These are phyloP conservation scores for Paramecium octaurelia DNA, from an alignment of 73 alveolate genomes.

Conservation along the genomic window DNA sequence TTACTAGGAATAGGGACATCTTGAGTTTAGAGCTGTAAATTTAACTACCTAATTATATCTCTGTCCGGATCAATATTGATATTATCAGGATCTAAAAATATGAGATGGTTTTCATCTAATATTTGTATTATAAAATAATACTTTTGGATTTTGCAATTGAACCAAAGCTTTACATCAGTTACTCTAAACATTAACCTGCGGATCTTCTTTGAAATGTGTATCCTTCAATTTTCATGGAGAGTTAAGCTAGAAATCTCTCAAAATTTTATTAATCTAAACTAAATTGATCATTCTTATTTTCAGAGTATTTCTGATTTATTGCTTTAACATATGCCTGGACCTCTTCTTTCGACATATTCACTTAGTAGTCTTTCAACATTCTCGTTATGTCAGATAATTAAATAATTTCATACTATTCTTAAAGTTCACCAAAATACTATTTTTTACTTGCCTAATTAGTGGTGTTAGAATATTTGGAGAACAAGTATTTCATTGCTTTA, in stretches of 20 bases:
- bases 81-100: slow-evolving; percentile 43
- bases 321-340: not conserved
- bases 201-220: not conserved
- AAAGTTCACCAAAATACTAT: slow-evolving; percentile 14
- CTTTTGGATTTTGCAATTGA: slow-evolving; percentile 39
- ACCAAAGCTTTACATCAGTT: not conserved
- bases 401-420: not conserved
- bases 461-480: slow-evolving; percentile 50
- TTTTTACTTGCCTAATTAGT: slow-evolving; percentile 39
- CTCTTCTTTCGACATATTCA: not conserved
- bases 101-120: slow-evolving; percentile 18
- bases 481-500: slow-evolving; percentile 51
- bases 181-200: slow-evolving; percentile 26
- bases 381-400: slow-evolving; percentile 18
- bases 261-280: slow-evolving; percentile 22
- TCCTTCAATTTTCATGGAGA: not conserved
- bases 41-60: not conserved
- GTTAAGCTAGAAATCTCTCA: not conserved
- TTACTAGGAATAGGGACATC: slow-evolving; percentile 14
- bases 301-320: slow-evolving; percentile 13
- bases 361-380: not conserved
- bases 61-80: slow-evolving; percentile 33
- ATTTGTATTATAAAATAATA: not conserved
- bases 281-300: not conserved
- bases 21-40: not conserved